phyloP scores from a whole-genome alignment of 1,284 basidiomycete genomes.

The Mycosarcoma maydis region DNA sequence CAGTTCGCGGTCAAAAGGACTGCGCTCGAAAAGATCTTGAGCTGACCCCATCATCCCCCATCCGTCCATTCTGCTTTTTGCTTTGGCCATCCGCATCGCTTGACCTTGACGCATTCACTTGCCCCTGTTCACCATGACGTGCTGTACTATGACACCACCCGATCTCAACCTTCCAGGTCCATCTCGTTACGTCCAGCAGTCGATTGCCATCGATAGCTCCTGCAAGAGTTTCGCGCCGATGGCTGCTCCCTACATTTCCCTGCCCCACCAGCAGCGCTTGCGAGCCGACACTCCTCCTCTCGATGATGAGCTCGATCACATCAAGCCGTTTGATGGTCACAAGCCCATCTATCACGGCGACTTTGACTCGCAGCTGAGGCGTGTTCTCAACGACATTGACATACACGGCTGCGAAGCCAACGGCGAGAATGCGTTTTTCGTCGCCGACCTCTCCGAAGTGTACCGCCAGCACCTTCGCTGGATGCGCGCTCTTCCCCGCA shows the following conservation, averaged over 20 bases:
- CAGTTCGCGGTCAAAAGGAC: conserved; percentile 20
- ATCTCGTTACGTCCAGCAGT: conserved; percentile 28
- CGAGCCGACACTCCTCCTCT: conserved; percentile 48
- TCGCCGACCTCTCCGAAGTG: conserved; percentile 89
- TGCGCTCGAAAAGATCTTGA: neutral
- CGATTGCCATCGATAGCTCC: conserved; percentile 27
- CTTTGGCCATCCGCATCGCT: neutral
- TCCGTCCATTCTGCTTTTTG: neutral
- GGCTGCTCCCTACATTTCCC: conserved; percentile 37
- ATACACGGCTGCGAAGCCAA: conserved; percentile 71
- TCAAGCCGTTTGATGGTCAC: conserved; percentile 48
- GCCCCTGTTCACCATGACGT: conserved; percentile 17
- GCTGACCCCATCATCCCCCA: conserved; percentile 8
- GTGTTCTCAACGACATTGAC: conserved; percentile 61
- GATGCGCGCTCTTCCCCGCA: conserved; percentile 76
- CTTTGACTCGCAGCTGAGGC: conserved; percentile 54
- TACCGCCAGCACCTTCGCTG: conserved; percentile 88
- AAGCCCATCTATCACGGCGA: conserved; percentile 56
- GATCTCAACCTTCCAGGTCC: conserved; percentile 24
- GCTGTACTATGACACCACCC: conserved; percentile 17
- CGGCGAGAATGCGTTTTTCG: conserved; percentile 94
- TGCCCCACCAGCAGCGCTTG: conserved; percentile 45
- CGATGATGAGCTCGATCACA: conserved; percentile 38
- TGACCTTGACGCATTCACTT: no score
- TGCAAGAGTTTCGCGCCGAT: conserved; percentile 22